Evolutionary conservation across 2,329 filamentous ascomycete species (phyloP).

Genomic region (Dactylellina cionopaga): DNA sequence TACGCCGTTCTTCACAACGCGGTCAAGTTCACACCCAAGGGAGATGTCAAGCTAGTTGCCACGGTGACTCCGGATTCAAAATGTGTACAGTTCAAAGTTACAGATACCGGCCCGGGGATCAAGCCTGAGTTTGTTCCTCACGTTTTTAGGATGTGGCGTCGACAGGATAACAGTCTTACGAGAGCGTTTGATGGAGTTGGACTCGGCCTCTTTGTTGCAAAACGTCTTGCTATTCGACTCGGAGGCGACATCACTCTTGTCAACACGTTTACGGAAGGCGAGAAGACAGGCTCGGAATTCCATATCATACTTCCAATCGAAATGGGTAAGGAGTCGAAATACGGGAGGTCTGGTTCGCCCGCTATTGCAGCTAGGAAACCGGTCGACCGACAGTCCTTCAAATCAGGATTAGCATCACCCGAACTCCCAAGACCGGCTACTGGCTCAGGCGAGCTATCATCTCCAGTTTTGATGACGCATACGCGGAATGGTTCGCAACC

Average conservation of each 20-base stretch:
- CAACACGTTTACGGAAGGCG: conserved; percentile 71
- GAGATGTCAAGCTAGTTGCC: conserved; percentile 69
- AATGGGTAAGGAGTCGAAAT: conserved; percentile 42
- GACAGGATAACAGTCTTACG: conserved; percentile 74
- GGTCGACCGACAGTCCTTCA: conserved; percentile 37
- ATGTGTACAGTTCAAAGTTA: conserved; percentile 62
- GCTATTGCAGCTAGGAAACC: conserved; percentile 46
- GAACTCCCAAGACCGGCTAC: conserved; percentile 41
- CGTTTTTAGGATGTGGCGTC: conserved; percentile 75
- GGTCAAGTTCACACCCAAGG: conserved; percentile 75
- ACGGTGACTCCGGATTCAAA: conserved; percentile 51
- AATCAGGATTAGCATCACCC: conserved; percentile 38
- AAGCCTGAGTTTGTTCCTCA: conserved; percentile 72
- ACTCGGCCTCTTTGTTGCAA: conserved; percentile 76
- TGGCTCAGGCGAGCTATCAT: conserved; percentile 30
- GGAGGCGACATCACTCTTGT: conserved; percentile 74
- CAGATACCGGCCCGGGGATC: conserved; percentile 75
- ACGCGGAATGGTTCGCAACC: conserved; percentile 23
- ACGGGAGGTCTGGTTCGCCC: conserved; percentile 43
- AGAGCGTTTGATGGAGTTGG: conserved; percentile 75
- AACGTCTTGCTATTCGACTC: conserved; percentile 74
- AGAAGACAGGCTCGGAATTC: conserved; percentile 73
- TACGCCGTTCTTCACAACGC: conserved; percentile 71
- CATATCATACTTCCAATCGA: conserved; percentile 73
- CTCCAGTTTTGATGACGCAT: conserved; percentile 34